phyloP scores from a whole-genome alignment of 257 asterid genomes.

The Primulina tabacum region DNA sequence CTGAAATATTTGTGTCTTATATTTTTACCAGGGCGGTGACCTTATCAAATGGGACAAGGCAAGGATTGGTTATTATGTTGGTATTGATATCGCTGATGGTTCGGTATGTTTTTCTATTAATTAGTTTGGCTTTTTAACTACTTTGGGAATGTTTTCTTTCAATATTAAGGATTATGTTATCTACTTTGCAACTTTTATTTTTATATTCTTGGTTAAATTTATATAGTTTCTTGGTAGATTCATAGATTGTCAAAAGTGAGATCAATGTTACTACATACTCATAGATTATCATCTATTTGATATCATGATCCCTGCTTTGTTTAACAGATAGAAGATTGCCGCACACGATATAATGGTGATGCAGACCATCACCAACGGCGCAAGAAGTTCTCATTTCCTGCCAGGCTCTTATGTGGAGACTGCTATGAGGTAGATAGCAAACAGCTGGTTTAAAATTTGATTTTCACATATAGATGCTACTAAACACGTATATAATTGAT shows the following conservation, averaged over 20 bases:
- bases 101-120: constrained; percentile 46
- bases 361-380: constrained; percentile 97
- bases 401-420: constrained; percentile 93
- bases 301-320: constrained; percentile 10
- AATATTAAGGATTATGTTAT: not conserved
- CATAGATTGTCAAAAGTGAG: not conserved
- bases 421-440: constrained; percentile 71
- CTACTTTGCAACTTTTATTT: not conserved
- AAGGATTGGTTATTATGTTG: constrained; percentile 82
- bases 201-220: not conserved
- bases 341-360: constrained; percentile 94
- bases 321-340: constrained; percentile 91
- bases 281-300: constrained; percentile 7
- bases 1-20: constrained; percentile 17
- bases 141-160: too few relatives aligned
- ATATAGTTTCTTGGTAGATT: not conserved
- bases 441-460: not conserved
- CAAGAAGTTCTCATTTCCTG: constrained; percentile 91
- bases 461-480: not conserved
- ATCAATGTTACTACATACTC: not conserved
- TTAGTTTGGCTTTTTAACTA: not conserved
- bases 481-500: not conserved
- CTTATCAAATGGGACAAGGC: constrained; percentile 99
- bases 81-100: constrained; percentile 95
- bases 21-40: constrained; percentile 82